These are phyloP conservation scores for Citrus sinensis DNA, from an alignment of 345 rosid genomes.

Conservation along the genomic window DVS_A1.0 CM039167.1:8883501-8884000, in stretches of 20 bases:
- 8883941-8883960: background rate
- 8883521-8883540: no score
- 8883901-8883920: background rate
- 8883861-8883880: constrained; percentile 25
- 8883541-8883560: no score
- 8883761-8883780: no score
- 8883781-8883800: no score
- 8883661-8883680: no score
- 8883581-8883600: no score
- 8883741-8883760: background rate
- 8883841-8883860: constrained; percentile 2
- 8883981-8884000: background rate
- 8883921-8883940: constrained; percentile 34
- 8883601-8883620: fast-evolving
- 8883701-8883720: no score
- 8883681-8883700: no score
- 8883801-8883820: background rate
- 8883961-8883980: background rate
- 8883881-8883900: constrained; percentile 16
- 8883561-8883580: fast-evolving
- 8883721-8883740: background rate
- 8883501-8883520: no score
- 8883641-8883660: no score
- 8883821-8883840: background rate
- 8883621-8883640: no score